Evolutionary conservation across 1,284 basidiomycete genomes (phyloP).

Genomic region (Rhodotorula sp.): DNA sequence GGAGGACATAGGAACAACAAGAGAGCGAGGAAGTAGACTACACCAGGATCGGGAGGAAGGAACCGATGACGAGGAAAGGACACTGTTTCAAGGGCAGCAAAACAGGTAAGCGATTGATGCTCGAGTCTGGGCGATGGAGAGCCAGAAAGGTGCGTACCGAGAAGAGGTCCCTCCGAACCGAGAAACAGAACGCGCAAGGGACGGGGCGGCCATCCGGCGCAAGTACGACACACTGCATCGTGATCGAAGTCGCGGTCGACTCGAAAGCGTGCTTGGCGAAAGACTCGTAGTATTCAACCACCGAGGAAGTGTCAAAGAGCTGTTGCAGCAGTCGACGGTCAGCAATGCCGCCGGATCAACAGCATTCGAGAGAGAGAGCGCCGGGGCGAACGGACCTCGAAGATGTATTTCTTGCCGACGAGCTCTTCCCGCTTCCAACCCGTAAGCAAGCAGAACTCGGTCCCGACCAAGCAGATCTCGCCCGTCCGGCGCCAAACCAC

Average conservation of each 20-base stretch:
- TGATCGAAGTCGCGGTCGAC: slow-evolving; percentile 84
- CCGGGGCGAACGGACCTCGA: slow-evolving; percentile 61
- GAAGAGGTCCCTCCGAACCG: slow-evolving; percentile 84
- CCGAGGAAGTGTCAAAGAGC: slow-evolving; percentile 48
- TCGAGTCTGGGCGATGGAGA: background rate
- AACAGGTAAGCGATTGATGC: background rate
- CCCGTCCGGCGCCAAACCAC: slow-evolving; percentile 98
- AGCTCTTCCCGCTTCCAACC: slow-evolving; percentile 83
- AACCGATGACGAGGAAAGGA: slow-evolving; percentile 41
- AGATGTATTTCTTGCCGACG: slow-evolving; percentile 74
- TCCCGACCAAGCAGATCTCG: slow-evolving; percentile 93
- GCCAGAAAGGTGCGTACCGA: slow-evolving; percentile 7
- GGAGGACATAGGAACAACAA: background rate
- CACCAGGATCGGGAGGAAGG: slow-evolving; percentile 40
- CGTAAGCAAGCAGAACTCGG: slow-evolving; percentile 92
- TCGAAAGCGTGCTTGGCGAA: slow-evolving; percentile 93
- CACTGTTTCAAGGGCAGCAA: slow-evolving; percentile 16
- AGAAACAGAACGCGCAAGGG: slow-evolving; percentile 87
- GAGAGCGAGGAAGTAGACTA: background rate
- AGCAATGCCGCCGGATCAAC: background rate
- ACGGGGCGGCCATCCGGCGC: slow-evolving; percentile 78
- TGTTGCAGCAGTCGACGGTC: background rate
- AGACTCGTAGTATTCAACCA: slow-evolving; percentile 92
- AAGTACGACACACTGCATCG: slow-evolving; percentile 80
- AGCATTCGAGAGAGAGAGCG: background rate